Evolutionary conservation across 2,329 filamentous ascomycete species (phyloP).

Genomic region (Claviceps cyperi): DNA sequence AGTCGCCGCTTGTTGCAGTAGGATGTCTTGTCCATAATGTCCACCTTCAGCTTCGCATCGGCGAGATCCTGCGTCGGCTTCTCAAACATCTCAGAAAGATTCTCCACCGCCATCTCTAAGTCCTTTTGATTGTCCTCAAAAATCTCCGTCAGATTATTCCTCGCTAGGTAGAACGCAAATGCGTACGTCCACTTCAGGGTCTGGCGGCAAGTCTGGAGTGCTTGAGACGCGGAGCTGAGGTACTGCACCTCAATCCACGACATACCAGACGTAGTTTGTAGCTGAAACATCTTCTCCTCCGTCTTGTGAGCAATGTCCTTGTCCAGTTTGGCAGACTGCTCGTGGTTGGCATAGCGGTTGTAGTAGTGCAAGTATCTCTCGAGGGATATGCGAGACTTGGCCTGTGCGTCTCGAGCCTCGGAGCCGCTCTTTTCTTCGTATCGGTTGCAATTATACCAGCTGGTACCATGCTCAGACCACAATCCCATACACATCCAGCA

Average conservation of each 20-base stretch:
- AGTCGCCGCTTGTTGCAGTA: slow-evolving; percentile 90
- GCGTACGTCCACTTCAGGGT: slow-evolving; percentile 99
- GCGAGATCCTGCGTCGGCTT: slow-evolving; percentile 81
- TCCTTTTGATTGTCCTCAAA: slow-evolving; percentile 99
- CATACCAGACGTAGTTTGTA: slow-evolving; percentile 87
- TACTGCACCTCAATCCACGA: slow-evolving; percentile 99
- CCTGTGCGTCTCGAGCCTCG: slow-evolving; percentile 83
- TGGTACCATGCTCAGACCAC: slow-evolving; percentile 96
- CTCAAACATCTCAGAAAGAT: slow-evolving; percentile 97
- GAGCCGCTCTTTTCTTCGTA: slow-evolving; percentile 91
- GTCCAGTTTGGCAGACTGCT: slow-evolving; percentile 91
- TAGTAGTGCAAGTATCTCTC: slow-evolving; percentile 99
- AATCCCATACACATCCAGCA: slow-evolving; percentile 99
- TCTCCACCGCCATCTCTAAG: slow-evolving; percentile 91
- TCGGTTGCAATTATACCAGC: slow-evolving; percentile 98
- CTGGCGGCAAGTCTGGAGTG: slow-evolving; percentile 91
- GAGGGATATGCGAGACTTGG: slow-evolving; percentile 74
- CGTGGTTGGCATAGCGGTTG: slow-evolving; percentile 97
- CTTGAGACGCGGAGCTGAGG: slow-evolving; percentile 81
- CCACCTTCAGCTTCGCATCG: slow-evolving; percentile 81
- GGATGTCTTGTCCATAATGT: slow-evolving; percentile 96
- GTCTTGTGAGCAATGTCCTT: slow-evolving; percentile 94
- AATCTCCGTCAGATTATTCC: slow-evolving; percentile 91
- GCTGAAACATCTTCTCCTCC: slow-evolving; percentile 96
- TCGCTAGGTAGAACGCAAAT: slow-evolving; percentile 92